These are phyloP conservation scores for Grosmannia clavigera DNA, from an alignment of 2,329 filamentous ascomycete species.

Conservation along the genomic window DNA sequence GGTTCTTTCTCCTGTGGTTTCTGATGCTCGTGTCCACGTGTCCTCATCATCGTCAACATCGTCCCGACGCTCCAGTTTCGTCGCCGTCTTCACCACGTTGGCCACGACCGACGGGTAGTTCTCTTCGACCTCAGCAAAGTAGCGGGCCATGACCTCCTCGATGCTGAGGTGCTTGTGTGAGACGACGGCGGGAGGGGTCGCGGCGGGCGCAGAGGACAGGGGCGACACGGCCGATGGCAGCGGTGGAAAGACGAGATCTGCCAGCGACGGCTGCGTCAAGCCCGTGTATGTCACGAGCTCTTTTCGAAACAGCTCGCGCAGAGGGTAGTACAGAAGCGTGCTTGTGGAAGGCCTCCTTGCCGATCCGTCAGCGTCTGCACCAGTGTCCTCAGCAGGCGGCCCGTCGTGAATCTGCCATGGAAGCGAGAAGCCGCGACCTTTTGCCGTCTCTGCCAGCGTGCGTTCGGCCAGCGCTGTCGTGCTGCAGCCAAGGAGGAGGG, in stretches of 20 bases:
- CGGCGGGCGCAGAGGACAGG: conserved; percentile 8
- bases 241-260: conserved; percentile 18
- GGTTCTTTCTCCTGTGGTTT: not conserved
- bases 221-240: conserved; percentile 20
- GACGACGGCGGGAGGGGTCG: conserved; percentile 26
- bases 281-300: conserved; percentile 60
- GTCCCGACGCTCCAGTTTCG: conserved; percentile 52
- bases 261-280: conserved; percentile 38
- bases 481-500: conserved; percentile 71
- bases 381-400: conserved; percentile 13
- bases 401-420: conserved; percentile 78
- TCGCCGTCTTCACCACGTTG: conserved; percentile 88
- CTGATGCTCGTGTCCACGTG: conserved; percentile 1
- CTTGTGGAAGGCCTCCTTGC: not conserved
- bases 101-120: conserved; percentile 85
- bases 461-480: conserved; percentile 81
- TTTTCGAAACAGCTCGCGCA: conserved; percentile 73
- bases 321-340: conserved; percentile 55
- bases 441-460: conserved; percentile 77
- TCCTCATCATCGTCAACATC: not conserved
- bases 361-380: not conserved
- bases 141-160: conserved; percentile 78
- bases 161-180: conserved; percentile 74
- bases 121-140: conserved; percentile 75
- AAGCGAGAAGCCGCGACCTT: conserved; percentile 74